Evolutionary conservation across 768 basidiomycete species (phyloP), one percentile per base, ranked within the genome.

Genomic region (Termitomyces sp.): DNA sequence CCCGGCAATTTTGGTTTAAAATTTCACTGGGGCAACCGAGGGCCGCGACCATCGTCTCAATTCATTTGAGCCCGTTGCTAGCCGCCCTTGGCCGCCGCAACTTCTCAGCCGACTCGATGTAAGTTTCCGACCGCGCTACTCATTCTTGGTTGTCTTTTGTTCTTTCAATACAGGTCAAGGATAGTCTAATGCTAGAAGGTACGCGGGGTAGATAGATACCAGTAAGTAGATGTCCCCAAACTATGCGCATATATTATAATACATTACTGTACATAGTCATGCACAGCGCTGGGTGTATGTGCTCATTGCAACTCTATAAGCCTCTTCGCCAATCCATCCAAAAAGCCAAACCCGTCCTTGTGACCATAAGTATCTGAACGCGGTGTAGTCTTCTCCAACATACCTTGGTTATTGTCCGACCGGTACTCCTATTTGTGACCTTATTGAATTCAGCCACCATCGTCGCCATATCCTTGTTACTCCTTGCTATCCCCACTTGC

Each of bases 321-420:
- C 58, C 83, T 72, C 41, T 71, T 76, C 2, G 83, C 78, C 42
- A 89, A 64, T 35, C 81, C 81, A 50, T 85, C 82, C 46, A 90
- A 68, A 64, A 90, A 89, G 10, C 76, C 76, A 61, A 89, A 79
- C 35, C 86, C 88, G 61, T 89, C 86, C 77, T 80, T 36, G 49
- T 31, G 40, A 38, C 41, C 46, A 54, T 53, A 33, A 51, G 12
- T 42, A 35, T 5, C 20, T 27, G 33, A 7, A n/a, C 25, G 12
- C 43, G 36, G 38, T 52, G 22, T 51, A 32, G 31, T 55, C 32
- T 2, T 15, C 39, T 38, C 13, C 29, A 35, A 29, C 61, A 29
- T 57, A 79, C 81, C 78, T 91, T 91, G 32, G 88, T 90, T 51
- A 91, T 75, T 47, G 84, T 89, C 58, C 86, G 76, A 39, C 86